These are phyloP conservation scores for Galerina sulciceps DNA, from an alignment of 768 basidiomycete species.

Conservation along the genomic window DNA sequence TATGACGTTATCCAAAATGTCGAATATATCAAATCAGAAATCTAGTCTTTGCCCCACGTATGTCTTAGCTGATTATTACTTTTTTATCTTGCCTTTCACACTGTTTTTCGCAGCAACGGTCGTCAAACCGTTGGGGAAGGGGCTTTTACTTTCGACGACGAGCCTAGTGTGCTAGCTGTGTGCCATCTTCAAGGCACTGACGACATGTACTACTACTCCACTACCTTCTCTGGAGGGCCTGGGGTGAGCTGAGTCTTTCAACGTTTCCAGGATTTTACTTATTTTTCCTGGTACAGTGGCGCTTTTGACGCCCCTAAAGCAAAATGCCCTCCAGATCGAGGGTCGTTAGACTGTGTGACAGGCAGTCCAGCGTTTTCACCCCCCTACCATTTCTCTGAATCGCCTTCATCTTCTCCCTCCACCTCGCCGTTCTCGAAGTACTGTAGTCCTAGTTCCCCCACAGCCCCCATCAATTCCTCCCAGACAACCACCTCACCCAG, in stretches of 20 bases:
- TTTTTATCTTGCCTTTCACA: conserved; percentile 18
- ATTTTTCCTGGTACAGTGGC: conserved; percentile 61
- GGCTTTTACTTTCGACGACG: conserved; percentile 81
- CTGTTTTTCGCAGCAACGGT: conserved; percentile 72
- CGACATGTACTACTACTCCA: conserved; percentile 89
- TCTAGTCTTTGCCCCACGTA: conserved; percentile 97
- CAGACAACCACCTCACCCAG: conserved; percentile 38
- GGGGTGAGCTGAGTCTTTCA: conserved; percentile 56
- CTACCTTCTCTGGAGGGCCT: conserved; percentile 93
- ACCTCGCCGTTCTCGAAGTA: conserved; percentile 24
- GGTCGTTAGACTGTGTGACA: conserved; percentile 97
- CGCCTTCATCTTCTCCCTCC: conserved; percentile 41
- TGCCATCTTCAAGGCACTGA: conserved; percentile 82
- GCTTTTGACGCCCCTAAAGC: conserved; percentile 90
- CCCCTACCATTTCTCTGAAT: conserved; percentile 41
- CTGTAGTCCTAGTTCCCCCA: conserved; percentile 20
- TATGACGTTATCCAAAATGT: conserved; percentile 78
- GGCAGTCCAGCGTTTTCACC: conserved; percentile 77
- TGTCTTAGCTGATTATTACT: conserved; percentile 27
- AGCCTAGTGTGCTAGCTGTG: conserved; percentile 83
- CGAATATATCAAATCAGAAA: conserved; percentile 74
- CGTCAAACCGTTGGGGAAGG: conserved; percentile 97
- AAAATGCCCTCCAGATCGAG: conserved; percentile 96
- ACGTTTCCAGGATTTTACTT: neutral
- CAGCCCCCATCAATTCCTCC: conserved; percentile 22